Conservation (phyloP, 495 filamentous ascomycete species). For the Tuber borchii region DNA sequence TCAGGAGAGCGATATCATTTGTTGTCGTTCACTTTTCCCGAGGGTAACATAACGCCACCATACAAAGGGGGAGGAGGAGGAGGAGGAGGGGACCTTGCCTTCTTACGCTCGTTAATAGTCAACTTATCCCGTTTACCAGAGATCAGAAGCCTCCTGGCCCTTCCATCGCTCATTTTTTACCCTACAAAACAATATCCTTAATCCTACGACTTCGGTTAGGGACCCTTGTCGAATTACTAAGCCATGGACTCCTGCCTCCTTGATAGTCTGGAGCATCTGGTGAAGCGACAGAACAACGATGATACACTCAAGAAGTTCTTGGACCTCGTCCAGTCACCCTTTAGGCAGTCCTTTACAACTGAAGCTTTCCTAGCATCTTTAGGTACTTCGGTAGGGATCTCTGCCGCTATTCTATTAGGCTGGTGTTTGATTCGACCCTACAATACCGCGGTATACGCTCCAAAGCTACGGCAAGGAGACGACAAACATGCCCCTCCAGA, state of each 20-base stretch:
- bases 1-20: not conserved
- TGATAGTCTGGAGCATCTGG: conserved; percentile 13
- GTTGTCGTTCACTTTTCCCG: not conserved
- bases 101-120: not conserved
- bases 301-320: conserved; percentile 29
- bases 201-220: not conserved
- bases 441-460: conserved; percentile 85
- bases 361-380: conserved; percentile 71
- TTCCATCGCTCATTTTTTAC: conserved; percentile 12
- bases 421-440: conserved; percentile 89
- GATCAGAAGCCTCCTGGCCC: not conserved
- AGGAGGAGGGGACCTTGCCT: not conserved
- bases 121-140: not conserved
- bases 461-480: conserved; percentile 87
- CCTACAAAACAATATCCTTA: not conserved
- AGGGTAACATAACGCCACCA: not conserved
- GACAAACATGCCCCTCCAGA: conserved; percentile 88
- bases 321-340: conserved; percentile 34
- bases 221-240: not conserved
- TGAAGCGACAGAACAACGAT: conserved; percentile 13
- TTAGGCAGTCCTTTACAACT: conserved; percentile 49
- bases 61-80: not conserved
- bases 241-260: conserved; percentile 24
- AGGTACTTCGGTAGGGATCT: conserved; percentile 71
- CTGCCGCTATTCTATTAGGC: conserved; percentile 61